A percentile compares a stretch with the other conserved stretches of the same genome.
These are phyloP conservation scores for Termitomyces sp. DNA, from an alignment of 768 basidiomycete genomes.

Conservation along the genomic window DNA sequence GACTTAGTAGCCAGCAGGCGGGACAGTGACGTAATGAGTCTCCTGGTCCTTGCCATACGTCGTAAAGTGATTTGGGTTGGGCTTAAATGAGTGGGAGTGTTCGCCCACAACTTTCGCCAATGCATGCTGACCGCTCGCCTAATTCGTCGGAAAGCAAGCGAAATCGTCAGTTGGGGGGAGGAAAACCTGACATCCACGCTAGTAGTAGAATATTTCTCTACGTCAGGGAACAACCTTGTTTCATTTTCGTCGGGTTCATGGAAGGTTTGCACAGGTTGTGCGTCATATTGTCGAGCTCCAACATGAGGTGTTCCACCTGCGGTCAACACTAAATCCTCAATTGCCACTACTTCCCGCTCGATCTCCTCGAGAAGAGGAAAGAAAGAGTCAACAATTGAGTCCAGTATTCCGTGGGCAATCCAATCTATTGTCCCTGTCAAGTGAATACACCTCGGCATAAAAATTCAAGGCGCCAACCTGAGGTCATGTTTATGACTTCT, in stretches of 20 bases:
- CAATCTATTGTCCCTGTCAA: constrained; percentile 56
- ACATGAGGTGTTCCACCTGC: constrained; percentile 6
- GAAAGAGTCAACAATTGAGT: constrained; percentile 93
- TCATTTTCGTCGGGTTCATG: constrained; percentile 1
- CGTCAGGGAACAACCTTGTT: not conserved
- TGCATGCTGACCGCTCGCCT: constrained; percentile 28
- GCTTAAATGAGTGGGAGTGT: constrained; percentile 24
- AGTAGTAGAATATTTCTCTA: constrained; percentile 19
- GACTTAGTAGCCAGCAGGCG: constrained; percentile 78
- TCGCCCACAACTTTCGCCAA: constrained; percentile 22
- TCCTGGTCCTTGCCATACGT: constrained; percentile 77
- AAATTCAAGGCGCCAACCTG: constrained; percentile 45
- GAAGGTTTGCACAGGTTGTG: not conserved
- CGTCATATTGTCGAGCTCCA: not conserved
- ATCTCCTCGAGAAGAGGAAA: constrained; percentile 83
- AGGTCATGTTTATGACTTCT: constrained; percentile 63
- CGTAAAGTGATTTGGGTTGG: constrained; percentile 52
- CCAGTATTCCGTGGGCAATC: constrained; percentile 91
- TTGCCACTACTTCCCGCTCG: constrained; percentile 74
- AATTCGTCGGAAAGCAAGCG: constrained; percentile 34
- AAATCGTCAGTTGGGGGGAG: constrained; percentile 31
- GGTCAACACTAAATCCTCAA: constrained; percentile 69
- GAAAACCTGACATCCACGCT: constrained; percentile 30
- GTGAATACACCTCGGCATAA: not conserved
- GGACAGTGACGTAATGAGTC: constrained; percentile 75